These are phyloP conservation scores for Thermochaetoides dissita DNA, from an alignment of 2,329 filamentous ascomycete species.

Conservation along the genomic window DNA sequence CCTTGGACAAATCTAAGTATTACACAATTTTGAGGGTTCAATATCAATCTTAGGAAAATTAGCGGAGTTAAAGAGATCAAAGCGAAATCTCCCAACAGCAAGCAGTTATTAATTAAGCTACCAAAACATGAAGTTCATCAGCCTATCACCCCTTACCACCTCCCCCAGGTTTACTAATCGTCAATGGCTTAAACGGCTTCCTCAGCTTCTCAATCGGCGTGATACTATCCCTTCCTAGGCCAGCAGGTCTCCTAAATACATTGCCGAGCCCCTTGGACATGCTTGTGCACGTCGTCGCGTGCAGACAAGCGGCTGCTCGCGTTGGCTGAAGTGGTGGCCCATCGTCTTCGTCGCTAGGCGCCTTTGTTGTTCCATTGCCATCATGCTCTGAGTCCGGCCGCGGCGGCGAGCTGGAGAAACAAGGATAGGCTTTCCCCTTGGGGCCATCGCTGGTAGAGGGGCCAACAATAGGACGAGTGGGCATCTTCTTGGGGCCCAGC, in stretches of 20 bases:
- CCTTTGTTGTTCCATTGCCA: constrained; percentile 4
- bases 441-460: constrained; percentile 14
- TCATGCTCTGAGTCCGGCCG: constrained; percentile 10
- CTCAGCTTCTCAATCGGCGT: constrained; percentile 35
- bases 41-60: no score
- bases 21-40: no score
- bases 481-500: constrained; percentile 24
- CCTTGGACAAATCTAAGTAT: no score
- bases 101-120: no score
- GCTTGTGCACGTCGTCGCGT: constrained; percentile 34
- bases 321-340: constrained; percentile 21
- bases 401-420: constrained; percentile 44
- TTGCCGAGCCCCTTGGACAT: constrained; percentile 18
- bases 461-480: constrained; percentile 19
- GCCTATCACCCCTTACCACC: background rate
- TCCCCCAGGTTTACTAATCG: constrained; percentile 24
- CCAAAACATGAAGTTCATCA: no score
- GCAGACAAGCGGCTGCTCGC: constrained; percentile 32
- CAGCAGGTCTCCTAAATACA: constrained; percentile 29
- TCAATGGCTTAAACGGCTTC: constrained; percentile 44
- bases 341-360: constrained; percentile 15
- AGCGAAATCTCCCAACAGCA: no score
- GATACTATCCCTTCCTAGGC: constrained; percentile 28
- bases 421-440: constrained; percentile 34
- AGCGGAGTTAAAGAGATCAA: no score